Evolutionary conservation across 2,329 filamentous ascomycete genomes (phyloP).

Genomic region (Diaporthe amygdali): DNA sequence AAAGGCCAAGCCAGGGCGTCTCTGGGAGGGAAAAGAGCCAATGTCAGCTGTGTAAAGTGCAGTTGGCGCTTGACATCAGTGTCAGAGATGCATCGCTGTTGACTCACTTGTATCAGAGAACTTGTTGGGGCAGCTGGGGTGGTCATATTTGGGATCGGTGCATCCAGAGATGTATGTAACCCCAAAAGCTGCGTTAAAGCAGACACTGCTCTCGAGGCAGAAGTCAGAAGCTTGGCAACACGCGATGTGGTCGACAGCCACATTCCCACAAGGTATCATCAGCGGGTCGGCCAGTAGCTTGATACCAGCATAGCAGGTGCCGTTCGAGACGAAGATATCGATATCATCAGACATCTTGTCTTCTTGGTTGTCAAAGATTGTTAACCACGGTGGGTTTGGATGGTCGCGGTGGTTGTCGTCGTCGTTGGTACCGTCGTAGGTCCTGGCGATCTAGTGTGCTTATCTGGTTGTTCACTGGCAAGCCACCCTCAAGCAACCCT

Average conservation of each 20-base stretch:
- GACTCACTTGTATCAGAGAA: conserved; percentile 22
- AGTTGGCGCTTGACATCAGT: too few relatives aligned
- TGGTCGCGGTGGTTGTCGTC: background rate
- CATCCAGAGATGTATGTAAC: conserved; percentile 44
- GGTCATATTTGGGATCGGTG: conserved; percentile 37
- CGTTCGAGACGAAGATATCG: conserved; percentile 38
- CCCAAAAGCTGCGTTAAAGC: conserved; percentile 26
- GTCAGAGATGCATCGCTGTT: background rate
- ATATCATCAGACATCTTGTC: background rate
- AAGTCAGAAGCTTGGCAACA: conserved; percentile 40
- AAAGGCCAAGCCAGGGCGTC: conserved; percentile 37
- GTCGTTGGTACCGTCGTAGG: background rate
- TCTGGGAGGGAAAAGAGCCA: background rate
- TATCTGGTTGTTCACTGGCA: background rate
- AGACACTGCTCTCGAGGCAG: conserved; percentile 36
- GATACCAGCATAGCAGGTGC: conserved; percentile 36
- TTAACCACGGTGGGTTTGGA: background rate
- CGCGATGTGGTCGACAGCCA: conserved; percentile 34
- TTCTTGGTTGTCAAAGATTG: background rate
- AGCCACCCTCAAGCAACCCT: background rate
- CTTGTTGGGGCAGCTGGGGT: conserved; percentile 41
- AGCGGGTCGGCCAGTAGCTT: conserved; percentile 20
- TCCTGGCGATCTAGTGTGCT: too few relatives aligned
- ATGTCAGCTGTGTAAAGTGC: background rate
- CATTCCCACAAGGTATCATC: conserved; percentile 42